phyloP scores from a whole-genome alignment of 305 asterid species.

The Stenogyne calaminthoides region DNA sequence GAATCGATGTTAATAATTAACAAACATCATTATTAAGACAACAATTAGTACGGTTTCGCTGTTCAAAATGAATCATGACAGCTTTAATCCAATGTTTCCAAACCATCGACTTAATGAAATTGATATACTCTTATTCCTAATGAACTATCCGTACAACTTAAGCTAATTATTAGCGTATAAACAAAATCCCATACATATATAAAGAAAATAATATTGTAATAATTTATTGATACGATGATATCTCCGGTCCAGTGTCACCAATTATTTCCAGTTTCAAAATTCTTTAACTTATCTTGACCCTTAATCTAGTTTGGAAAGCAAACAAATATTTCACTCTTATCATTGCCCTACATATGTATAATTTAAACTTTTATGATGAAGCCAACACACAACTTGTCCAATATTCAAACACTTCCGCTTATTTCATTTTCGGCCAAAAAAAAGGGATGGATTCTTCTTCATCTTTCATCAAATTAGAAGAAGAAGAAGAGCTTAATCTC shows the following conservation, averaged over 20 bases:
- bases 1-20: not conserved
- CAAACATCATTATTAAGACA: not conserved
- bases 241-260: not conserved
- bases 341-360: not conserved
- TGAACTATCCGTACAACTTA: not conserved
- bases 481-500: not conserved
- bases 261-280: not conserved
- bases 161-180: not conserved
- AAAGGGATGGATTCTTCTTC: not conserved
- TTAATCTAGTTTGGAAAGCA: slow-evolving; percentile 4
- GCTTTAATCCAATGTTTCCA: not conserved
- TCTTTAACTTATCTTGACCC: slow-evolving; percentile 3
- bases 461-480: not conserved
- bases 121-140: not conserved
- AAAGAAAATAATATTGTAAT: too few relatives aligned
- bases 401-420: too few relatives aligned
- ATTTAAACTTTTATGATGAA: not conserved
- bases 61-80: not conserved
- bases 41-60: not conserved
- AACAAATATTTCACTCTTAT: not conserved
- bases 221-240: not conserved
- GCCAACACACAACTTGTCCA: not conserved
- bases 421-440: not conserved
- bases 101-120: not conserved
- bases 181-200: not conserved